A percentile compares a stretch with the other conserved stretches of the same genome.
These are phyloP conservation scores for Oryza nivara DNA, from an alignment of 176 grass and related monocot genomes.

Conservation along the genomic window DNA sequence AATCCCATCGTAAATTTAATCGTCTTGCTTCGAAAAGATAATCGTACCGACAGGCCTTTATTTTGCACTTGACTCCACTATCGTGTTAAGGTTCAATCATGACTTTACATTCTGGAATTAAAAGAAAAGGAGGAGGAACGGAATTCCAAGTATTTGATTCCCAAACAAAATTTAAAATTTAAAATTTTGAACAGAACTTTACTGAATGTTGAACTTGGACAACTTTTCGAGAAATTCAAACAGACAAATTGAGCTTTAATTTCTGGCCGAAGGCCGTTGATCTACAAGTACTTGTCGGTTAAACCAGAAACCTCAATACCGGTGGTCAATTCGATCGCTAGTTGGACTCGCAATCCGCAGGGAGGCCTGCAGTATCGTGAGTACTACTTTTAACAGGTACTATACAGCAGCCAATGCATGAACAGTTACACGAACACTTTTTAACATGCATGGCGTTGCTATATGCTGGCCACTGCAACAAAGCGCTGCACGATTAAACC, in stretches of 20 bases:
- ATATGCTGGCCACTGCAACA: neutral
- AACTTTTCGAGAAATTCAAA: neutral
- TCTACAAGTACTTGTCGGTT: neutral
- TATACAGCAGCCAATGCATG: neutral
- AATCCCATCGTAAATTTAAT: constrained; percentile 18
- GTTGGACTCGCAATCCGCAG: too few relatives aligned
- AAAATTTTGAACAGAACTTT: neutral
- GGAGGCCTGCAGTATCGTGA: neutral
- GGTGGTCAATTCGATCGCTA: too few relatives aligned
- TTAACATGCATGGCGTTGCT: neutral
- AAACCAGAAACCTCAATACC: neutral
- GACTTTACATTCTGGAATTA: neutral
- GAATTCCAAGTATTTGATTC: neutral
- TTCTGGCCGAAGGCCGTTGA: neutral
- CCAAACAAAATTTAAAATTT: neutral
- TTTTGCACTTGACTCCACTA: neutral
- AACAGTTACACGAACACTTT: neutral
- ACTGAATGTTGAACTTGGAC: neutral
- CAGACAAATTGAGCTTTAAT: too few relatives aligned
- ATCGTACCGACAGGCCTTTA: constrained; percentile 19
- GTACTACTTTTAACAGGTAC: neutral
- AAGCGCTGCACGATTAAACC: neutral
- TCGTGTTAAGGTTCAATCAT: neutral
- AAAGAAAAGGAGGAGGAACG: neutral
- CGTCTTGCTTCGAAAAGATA: neutral